Conservation (phyloP, 768 basidiomycete species). For the Boletus rubroflammeus region DNA sequence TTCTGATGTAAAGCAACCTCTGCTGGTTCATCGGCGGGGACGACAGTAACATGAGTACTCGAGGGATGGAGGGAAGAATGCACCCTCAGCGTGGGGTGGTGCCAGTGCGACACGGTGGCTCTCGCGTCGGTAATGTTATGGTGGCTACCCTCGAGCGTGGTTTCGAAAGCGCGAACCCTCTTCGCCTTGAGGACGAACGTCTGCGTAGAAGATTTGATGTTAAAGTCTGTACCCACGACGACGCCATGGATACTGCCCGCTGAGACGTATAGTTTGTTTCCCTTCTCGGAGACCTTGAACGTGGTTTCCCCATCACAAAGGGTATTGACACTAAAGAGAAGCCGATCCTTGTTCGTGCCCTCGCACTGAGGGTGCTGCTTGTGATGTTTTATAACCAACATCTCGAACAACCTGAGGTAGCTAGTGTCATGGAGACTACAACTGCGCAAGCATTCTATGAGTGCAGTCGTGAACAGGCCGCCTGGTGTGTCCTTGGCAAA, state of each 20-base stretch:
- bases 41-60: slow-evolving; percentile 3
- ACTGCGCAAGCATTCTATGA: slow-evolving; percentile 10
- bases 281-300: slow-evolving; percentile 12
- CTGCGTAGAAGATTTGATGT: not conserved
- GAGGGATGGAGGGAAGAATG: slow-evolving; percentile 1
- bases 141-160: slow-evolving; percentile 9
- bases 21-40: slow-evolving; percentile 8
- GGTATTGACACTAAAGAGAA: slow-evolving; percentile 21
- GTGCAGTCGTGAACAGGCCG: slow-evolving; percentile 19
- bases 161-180: slow-evolving; percentile 12
- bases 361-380: slow-evolving; percentile 20
- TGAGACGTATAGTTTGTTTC: slow-evolving; percentile 7
- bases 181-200: slow-evolving; percentile 9
- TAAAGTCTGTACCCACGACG: slow-evolving; percentile 12
- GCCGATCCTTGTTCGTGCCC: slow-evolving; percentile 12
- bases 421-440: slow-evolving; percentile 13
- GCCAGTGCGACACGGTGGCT: slow-evolving; percentile 12
- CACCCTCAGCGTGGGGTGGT: slow-evolving; percentile 5
- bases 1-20: slow-evolving; percentile 3
- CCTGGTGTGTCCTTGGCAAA: slow-evolving; percentile 1
- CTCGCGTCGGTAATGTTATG: slow-evolving; percentile 1
- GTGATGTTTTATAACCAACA: slow-evolving; percentile 1
- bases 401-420: slow-evolving; percentile 11
- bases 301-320: slow-evolving; percentile 9
- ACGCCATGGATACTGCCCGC: slow-evolving; percentile 20